These are phyloP conservation scores for Abelmoschus esculentus DNA, from an alignment of 345 rosid genomes.

Conservation along the genomic window DNA sequence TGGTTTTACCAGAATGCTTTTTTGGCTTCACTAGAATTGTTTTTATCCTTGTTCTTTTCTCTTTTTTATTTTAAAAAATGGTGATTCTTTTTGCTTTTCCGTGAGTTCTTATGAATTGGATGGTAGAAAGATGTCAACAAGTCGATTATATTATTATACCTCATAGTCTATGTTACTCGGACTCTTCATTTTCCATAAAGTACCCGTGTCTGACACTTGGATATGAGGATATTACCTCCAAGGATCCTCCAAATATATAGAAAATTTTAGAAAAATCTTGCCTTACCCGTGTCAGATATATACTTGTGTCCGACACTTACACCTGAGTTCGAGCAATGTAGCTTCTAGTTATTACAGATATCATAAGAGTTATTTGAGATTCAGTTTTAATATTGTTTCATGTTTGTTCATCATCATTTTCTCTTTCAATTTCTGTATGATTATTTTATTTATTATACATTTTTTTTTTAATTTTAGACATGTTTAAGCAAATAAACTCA, in stretches of 20 bases:
- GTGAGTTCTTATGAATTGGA: background rate
- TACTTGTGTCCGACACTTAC: no score
- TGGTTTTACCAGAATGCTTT: no score
- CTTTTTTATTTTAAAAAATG: background rate
- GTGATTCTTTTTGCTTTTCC: background rate
- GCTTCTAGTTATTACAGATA: no score
- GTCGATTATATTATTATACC: background rate
- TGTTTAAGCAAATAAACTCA: background rate
- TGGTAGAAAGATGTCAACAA: background rate
- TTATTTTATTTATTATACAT: background rate
- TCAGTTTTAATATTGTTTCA: background rate
- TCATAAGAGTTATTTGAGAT: no score
- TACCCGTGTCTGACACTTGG: no score
- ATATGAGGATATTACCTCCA: no score
- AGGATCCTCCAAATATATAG: no score
- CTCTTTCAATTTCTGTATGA: background rate
- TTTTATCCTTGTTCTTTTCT: background rate
- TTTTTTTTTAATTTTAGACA: background rate
- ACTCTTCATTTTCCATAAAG: no score
- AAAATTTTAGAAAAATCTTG: no score
- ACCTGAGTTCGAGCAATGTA: no score
- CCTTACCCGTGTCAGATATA: no score
- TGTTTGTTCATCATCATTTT: background rate
- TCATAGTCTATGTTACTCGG: background rate
- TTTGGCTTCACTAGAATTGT: background rate